Evolutionary conservation across 2,329 filamentous ascomycete genomes (phyloP), one percentile per base, ranked within the genome.

Genomic region (Fusarium foetens): DNA sequence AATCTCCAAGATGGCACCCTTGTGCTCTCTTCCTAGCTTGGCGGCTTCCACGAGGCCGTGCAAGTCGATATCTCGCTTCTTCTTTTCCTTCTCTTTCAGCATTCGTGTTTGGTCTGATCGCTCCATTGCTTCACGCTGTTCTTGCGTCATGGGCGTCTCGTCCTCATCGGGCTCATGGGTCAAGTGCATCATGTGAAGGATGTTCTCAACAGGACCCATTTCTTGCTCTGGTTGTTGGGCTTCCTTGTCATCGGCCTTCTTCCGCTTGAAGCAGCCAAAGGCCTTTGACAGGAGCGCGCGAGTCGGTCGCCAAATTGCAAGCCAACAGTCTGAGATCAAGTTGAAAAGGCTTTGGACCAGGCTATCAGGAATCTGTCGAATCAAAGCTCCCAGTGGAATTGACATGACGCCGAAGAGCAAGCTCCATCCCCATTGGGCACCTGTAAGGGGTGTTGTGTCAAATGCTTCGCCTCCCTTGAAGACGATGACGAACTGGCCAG

Each of bases 401-500:
- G 91, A 91, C 17, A 94, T 77, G 25, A 88, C 83, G 33, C 92
- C 92, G 33, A 94, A 86, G 2, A 93, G 85, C 61, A 94, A 84
- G 36, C 90, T 92, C 81, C 91, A 90, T 11, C 85, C 91, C 92
- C 92, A 94, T 70, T 93, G 89, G 10, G 86, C 80, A 27, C 88
- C 90, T n/a, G 87, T 87, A 60, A 93, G 84, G 2, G 84, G 85
- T 12, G 81, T 82, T 3, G 91, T 90, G 16, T 89, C 87, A 77
- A 94, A 93, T 0, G 91, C 91, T 33, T 85, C 82, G 11, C 91
- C 91, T 70, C 92, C 92, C 65, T 92, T 86, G 74, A 92, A 92
- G 65, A 94, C 85, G 76, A 94, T 94, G 79, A 92, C 79, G n/a
- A 91, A 85, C 76, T 94, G 92, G 13, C 91, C 92, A 17, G 86